These are phyloP conservation scores for Grosmannia penicillata DNA, from an alignment of 2,329 filamentous ascomycete genomes.

Conservation along the genomic window DNA sequence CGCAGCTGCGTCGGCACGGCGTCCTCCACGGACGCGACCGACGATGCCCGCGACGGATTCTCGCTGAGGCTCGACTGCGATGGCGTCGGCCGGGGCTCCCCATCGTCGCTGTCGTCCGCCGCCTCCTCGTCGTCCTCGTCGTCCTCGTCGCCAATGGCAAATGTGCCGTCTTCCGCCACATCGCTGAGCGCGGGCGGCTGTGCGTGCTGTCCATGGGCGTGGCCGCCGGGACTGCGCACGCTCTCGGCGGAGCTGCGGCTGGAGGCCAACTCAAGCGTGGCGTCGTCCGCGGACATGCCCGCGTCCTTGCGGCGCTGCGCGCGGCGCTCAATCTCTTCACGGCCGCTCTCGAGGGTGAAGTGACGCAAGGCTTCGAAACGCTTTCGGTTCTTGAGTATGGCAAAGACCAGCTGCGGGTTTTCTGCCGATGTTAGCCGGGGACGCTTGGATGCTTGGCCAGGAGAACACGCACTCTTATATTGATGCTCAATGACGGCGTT, in stretches of 20 bases:
- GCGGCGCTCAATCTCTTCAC: conserved; percentile 77
- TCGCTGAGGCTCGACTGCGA: conserved; percentile 45
- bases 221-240: conserved; percentile 37
- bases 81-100: conserved; percentile 38
- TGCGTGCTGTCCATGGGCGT: conserved; percentile 1
- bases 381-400: conserved; percentile 64
- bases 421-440: conserved; percentile 25
- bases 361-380: conserved; percentile 71
- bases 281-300: conserved; percentile 29
- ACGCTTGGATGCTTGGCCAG: neutral
- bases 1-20: conserved; percentile 68
- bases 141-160: conserved; percentile 80
- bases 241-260: conserved; percentile 53
- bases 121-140: conserved; percentile 77
- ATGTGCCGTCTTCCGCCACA: conserved; percentile 65
- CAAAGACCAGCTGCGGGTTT: conserved; percentile 69
- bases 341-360: conserved; percentile 83
- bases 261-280: conserved; percentile 31
- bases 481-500: conserved; percentile 85
- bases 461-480: conserved; percentile 46
- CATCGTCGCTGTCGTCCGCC: conserved; percentile 22
- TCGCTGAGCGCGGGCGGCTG: conserved; percentile 49
- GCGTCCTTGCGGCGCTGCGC: conserved; percentile 55
- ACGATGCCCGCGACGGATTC: conserved; percentile 49
- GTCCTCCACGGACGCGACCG: conserved; percentile 57